phyloP scores from a whole-genome alignment of 176 grass and related monocot genomes.

The Phoenix roebelenii region DNA sequence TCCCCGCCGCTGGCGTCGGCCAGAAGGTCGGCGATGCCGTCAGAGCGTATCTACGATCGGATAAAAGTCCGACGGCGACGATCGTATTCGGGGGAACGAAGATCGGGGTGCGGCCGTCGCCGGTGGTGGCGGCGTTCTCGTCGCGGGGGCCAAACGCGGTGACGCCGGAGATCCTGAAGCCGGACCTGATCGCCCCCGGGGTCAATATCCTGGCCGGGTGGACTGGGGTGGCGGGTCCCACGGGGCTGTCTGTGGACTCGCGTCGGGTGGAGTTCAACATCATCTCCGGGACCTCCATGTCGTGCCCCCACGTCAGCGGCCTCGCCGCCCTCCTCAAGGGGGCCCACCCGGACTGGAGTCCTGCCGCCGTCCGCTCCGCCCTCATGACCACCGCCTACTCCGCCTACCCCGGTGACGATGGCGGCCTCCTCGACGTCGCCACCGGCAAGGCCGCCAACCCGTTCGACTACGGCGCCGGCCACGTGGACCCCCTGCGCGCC shows the following conservation, averaged over 20 bases:
- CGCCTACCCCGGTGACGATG: slow-evolving; percentile 39
- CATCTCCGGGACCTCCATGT: slow-evolving; percentile 95
- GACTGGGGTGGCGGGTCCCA: slow-evolving; percentile 57
- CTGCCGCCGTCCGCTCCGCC: slow-evolving; percentile 64
- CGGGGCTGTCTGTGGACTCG: slow-evolving; percentile 39
- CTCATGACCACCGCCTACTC: slow-evolving; percentile 80
- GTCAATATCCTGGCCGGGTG: slow-evolving; percentile 90
- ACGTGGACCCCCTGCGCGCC: slow-evolving; percentile 74
- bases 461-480: slow-evolving; percentile 75
- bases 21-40: slow-evolving; percentile 58
- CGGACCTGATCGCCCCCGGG: slow-evolving; percentile 77
- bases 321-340: slow-evolving; percentile 61
- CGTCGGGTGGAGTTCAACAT: slow-evolving; percentile 81
- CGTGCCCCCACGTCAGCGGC: slow-evolving; percentile 93
- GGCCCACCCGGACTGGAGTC: slow-evolving; percentile 77
- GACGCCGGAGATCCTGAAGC: slow-evolving; percentile 65
- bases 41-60: slow-evolving; percentile 43
- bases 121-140: slow-evolving; percentile 89
- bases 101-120: slow-evolving; percentile 66
- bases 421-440: slow-evolving; percentile 60
- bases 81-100: slow-evolving; percentile 68
- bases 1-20: slow-evolving; percentile 61
- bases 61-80: slow-evolving; percentile 54
- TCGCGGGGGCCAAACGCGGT: slow-evolving; percentile 71
- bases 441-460: slow-evolving; percentile 52